Conservation (phyloP, 805 yeast genomes). For the Grigorovia yakushimaensis region DNA sequence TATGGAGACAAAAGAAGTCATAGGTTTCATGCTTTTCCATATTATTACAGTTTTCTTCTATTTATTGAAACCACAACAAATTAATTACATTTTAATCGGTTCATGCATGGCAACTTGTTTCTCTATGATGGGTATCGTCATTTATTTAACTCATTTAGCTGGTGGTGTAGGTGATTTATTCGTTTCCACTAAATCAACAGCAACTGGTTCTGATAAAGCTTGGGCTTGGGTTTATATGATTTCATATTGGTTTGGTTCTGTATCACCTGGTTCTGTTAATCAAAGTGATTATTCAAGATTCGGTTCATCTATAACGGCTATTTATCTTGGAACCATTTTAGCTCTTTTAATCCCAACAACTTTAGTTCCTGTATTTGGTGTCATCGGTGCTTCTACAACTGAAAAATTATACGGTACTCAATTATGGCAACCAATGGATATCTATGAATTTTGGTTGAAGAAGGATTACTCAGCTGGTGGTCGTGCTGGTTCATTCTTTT, state of each 20-base stretch:
- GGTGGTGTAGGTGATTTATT: slow-evolving; percentile 31
- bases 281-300: slow-evolving; percentile 35
- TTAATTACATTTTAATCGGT: slow-evolving; percentile 30
- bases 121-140: slow-evolving; percentile 34
- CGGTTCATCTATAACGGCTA: slow-evolving; percentile 26
- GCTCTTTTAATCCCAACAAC: slow-evolving; percentile 32
- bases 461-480: slow-evolving; percentile 28
- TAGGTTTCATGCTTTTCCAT: slow-evolving; percentile 36
- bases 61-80: slow-evolving; percentile 35
- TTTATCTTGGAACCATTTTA: slow-evolving; percentile 27
- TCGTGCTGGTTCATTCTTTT: slow-evolving; percentile 34
- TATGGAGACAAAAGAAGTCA: slow-evolving; percentile 30
- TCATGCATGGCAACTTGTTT: slow-evolving; percentile 31
- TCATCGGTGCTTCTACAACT: slow-evolving; percentile 34
- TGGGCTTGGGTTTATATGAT: slow-evolving; percentile 37
- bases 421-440: slow-evolving; percentile 32
- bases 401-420: slow-evolving; percentile 28
- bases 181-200: slow-evolving; percentile 20
- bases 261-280: slow-evolving; percentile 33
- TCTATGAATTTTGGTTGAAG: slow-evolving; percentile 24
- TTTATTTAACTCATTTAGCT: slow-evolving; percentile 26
- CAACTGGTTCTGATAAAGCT: slow-evolving; percentile 30
- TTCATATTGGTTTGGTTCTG: slow-evolving; percentile 34
- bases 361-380: slow-evolving; percentile 35
- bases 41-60: slow-evolving; percentile 34